Evolutionary conservation across 164 flowering plant genomes (phyloP), one percentile per base, ranked within the genome.

Genomic region (Annona squamosa): DNA sequence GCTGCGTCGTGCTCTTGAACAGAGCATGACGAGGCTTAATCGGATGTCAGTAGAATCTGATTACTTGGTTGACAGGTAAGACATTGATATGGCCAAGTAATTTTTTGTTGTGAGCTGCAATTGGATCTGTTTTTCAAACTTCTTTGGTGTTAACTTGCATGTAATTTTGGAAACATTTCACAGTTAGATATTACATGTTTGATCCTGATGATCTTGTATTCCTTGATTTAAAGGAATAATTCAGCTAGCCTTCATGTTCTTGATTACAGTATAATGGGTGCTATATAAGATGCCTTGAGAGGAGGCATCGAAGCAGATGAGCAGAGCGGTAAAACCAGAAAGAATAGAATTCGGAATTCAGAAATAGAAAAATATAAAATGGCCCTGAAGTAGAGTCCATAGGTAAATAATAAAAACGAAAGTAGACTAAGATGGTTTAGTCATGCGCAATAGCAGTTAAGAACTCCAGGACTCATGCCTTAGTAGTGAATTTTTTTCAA

Each of bases 31-130:
- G 45, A 87, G 97, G 77, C 87, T 93, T 69, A 96, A 92, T 79
- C 85, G 98, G 79, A 96, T 96, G 99, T 93, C 99, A 3, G 69
- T 93, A 87, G 99, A 96, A 77, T 93, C 97, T 46, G 97, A 93
- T 86, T 90, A 79, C 79, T 87, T 88, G 72, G 98, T 96, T 79
- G 99, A 96, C 88, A 88, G 99, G 99, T 96, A 72, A 78, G 84
- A 18, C 47, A 5, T 44, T 72, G 72, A 59, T 72, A 46, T 64
- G 26, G 17, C 18, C 41, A 46, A 68, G 41, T 6, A 6, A 19
- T 0, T 4, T 63, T 26, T 68, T 46, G 17, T 68, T 9, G 26
- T 17, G 2, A 10, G 65, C 26, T 63, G 56, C 57, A 68, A 9
- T n/a, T 46, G 52, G 3, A 37, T 65, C 65, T 63, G 65, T 17